Evolutionary conservation across 2,329 filamentous ascomycete species (phyloP), one percentile per base, ranked within the genome.

Genomic region (Nannizziopsis barbatae): DNA sequence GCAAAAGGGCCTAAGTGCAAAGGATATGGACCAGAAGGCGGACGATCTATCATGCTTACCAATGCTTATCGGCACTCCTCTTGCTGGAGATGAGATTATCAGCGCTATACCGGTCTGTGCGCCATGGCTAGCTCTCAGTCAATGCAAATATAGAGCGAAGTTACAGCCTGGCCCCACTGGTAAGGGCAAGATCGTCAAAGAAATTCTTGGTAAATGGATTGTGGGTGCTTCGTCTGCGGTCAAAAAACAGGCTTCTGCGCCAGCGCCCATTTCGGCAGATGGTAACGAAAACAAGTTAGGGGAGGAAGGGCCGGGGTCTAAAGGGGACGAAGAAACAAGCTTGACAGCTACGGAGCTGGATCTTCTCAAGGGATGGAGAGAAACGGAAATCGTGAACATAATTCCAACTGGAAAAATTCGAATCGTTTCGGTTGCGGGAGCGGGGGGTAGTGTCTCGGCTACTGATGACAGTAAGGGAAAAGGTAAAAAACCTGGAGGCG

Each of bases 91-190:
- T 62, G 86, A 94, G 62, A 82, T 72, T 11, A 56, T 73, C 6
- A 74, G 76, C 39, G 78, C 76, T 0, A 73, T 81, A 42, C 76
- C 79, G 1, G 70, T 82, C 5, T 80, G 77, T 47, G 79, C 79
- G 8, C 79, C 79, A 1, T 82, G 79, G 79, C 68, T 71, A n/a
- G 74, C 79, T 0, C 63, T 82, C 47, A 68, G 67, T 2, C 78
- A 77, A 49, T 85, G 84, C 68, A 95, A 95, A 68, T 96, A 95
- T 72, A 93, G 93, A 66, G 86, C 82, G 47, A 98, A 98, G 71
- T 66, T 98, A 58, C 92, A 96, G 67, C 92, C 92, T 0, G 92
- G 92, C 0, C 69, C 80, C 0, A 76, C 83, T 54, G 98, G 96
- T 74, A 95, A 95, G 70, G 90, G 92, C 8, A 96, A 95, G 64